Base-by-base conservation (phyloP, 1,284 basidiomycete genomes). In the Phellopilus nigrolimitatus region DNA sequence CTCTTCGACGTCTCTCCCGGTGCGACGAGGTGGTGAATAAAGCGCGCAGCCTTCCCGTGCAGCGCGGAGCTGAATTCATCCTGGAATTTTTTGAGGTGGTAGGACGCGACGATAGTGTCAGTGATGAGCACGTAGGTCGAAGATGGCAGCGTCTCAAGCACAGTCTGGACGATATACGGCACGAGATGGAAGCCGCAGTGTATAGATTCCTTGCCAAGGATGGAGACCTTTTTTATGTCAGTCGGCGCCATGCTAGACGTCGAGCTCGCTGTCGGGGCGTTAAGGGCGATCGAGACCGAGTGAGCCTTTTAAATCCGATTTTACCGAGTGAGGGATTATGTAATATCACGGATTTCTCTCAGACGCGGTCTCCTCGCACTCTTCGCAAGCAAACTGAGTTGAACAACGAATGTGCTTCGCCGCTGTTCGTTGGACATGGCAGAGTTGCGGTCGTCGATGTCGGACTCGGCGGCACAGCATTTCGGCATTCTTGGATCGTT, bases 1-100 rank as follows among this genome's bases (percentile, higher is more conserved):
- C 85, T 89, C 72, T 99, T 99, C 49, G 88, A 88, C 0, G 84
- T 88, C 72, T 99, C 95, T 40, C 95, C 95, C 0, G 97, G 95
- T 0, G 88, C 70, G 54, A 98, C 81, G 62, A 90, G 75, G 65
- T 91, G 81, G 51, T 78, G 80, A 56, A 98, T 66, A 69, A 97
- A 89, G 53, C 92, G 73, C 3, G 89, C 73, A 38, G 72, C 60
- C 5, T 57, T 61, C 47, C 57, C 65, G 17, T 62, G 62, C 13
- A 56, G 40, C 49, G 71, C 74, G 1, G 64, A 58, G n/a, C 75
- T 65, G 62, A 97, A 95, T 13, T 84, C 83, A 27, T 71, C 61
- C 55, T 84, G 71, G 65, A 95, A 85, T 3, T 75, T 68, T 3
- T 72, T 59, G 39, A 95, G 80, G 68, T 95, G 87, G 57, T 92